A percentile compares a stretch with the other conserved stretches of the same genome.
Evolutionary conservation across 768 basidiomycete species (phyloP).

Genomic region (Royoungia palumana): DNA sequence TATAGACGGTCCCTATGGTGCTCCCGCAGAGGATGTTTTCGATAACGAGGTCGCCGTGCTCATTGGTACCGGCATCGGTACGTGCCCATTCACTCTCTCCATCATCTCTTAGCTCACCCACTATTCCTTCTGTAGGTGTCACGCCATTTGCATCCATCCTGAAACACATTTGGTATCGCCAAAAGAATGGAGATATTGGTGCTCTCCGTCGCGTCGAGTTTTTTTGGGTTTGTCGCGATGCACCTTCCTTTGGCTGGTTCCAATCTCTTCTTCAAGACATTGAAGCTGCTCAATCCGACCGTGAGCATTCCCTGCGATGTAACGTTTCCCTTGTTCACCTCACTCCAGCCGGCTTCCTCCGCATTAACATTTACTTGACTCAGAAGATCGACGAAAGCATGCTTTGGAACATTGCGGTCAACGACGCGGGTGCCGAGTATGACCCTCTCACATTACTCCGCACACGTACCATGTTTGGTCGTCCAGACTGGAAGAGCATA

Average conservation of each 20-base stretch:
- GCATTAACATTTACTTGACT: constrained; percentile 88
- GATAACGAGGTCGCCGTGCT: constrained; percentile 84
- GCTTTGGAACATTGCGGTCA: constrained; percentile 90
- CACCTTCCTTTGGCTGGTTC: constrained; percentile 99
- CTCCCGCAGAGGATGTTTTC: constrained; percentile 90
- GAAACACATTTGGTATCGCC: constrained; percentile 95
- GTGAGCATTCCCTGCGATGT: constrained; percentile 44
- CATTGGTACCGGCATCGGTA: constrained; percentile 91
- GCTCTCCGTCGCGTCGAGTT: constrained; percentile 87
- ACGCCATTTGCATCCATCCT: constrained; percentile 94
- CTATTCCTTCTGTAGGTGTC: constrained; percentile 52
- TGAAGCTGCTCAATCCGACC: constrained; percentile 84
- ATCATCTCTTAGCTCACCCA: background rate
- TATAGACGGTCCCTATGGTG: constrained; percentile 91
- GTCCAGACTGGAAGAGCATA: constrained; percentile 86
- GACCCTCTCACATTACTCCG: constrained; percentile 88
- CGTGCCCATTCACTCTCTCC: constrained; percentile 15
- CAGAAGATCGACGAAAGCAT: constrained; percentile 83
- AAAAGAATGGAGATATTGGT: constrained; percentile 72
- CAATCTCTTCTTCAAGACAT: constrained; percentile 84
- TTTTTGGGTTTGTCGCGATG: constrained; percentile 90
- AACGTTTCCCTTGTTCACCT: constrained; percentile 10
- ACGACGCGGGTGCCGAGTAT: constrained; percentile 80
- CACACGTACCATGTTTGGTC: constrained; percentile 86
- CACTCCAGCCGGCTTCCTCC: constrained; percentile 77